A percentile compares a stretch with the other conserved stretches of the same genome.
These are phyloP conservation scores for Arthroderma sp. DNA, from an alignment of 2,329 filamentous ascomycete species.

Conservation along the genomic window DNA sequence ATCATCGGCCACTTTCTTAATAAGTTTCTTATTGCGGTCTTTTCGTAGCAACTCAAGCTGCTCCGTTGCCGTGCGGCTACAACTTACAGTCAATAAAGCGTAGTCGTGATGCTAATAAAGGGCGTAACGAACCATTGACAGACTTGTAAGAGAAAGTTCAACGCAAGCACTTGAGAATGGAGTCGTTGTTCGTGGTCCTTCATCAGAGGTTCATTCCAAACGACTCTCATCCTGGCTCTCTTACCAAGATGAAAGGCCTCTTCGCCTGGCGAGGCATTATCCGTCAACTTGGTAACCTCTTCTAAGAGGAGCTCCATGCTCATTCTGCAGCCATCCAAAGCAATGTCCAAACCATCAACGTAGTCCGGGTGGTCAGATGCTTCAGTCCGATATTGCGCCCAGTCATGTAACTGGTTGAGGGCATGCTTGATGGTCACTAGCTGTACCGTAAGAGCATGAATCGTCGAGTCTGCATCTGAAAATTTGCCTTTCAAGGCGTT, in stretches of 20 bases:
- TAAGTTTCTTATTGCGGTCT: slow-evolving; percentile 21
- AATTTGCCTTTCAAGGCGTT: slow-evolving; percentile 22
- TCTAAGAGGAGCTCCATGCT: slow-evolving; percentile 25
- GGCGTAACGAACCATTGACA: slow-evolving; percentile 23
- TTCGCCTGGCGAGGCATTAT: slow-evolving; percentile 10
- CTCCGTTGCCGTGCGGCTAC: slow-evolving; percentile 22
- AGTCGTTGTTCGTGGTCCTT: slow-evolving; percentile 22
- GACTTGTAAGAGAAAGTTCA: slow-evolving; percentile 27
- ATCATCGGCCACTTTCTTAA: slow-evolving; percentile 25
- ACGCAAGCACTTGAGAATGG: slow-evolving; percentile 24
- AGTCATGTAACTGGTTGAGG: slow-evolving; percentile 24
- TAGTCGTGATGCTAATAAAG: too few species aligned
- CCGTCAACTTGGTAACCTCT: slow-evolving; percentile 21
- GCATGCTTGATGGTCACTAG: slow-evolving; percentile 24
- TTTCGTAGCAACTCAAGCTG: slow-evolving; percentile 23
- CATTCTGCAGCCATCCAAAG: slow-evolving; percentile 23
- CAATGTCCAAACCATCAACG: slow-evolving; percentile 19
- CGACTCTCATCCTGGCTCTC: slow-evolving; percentile 16
- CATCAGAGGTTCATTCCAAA: slow-evolving; percentile 28
- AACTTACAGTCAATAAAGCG: too few species aligned
- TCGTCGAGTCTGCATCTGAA: slow-evolving; percentile 25
- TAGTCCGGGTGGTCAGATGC: slow-evolving; percentile 17
- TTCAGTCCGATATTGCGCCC: slow-evolving; percentile 17
- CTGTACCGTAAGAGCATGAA: slow-evolving; percentile 24
- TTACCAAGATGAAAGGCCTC: slow-evolving; percentile 15